Percentiles rank a stretch among this genome's conserved stretches.
phyloP scores from a whole-genome alignment of 2,329 filamentous ascomycete species.

The Xylaria sp. region DNA sequence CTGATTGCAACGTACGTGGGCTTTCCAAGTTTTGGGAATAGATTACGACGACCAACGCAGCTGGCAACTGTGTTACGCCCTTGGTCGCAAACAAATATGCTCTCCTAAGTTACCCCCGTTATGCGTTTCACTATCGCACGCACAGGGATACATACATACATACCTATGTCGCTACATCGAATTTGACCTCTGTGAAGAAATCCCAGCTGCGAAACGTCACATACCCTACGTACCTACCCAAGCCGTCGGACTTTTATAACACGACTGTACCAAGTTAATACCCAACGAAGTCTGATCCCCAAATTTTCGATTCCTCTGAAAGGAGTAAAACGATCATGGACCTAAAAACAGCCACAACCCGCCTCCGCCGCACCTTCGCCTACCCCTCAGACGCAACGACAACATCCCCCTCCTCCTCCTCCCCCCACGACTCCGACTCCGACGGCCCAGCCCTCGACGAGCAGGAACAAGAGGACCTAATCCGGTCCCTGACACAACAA shows the following conservation, averaged over 20 bases:
- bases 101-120: not conserved
- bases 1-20: not conserved
- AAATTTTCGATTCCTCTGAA: not conserved
- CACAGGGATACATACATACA: not conserved
- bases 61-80: not conserved
- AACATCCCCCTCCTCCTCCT: conserved; percentile 58
- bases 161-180: not conserved
- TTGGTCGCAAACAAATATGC: not conserved
- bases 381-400: conserved; percentile 69
- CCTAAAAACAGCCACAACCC: conserved; percentile 57
- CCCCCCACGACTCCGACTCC: conserved; percentile 53
- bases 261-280: not conserved
- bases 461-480: conserved; percentile 74
- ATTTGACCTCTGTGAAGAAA: not conserved
- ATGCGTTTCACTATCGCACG: not conserved
- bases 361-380: conserved; percentile 80
- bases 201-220: not conserved
- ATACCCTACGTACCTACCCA: not conserved
- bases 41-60: not conserved
- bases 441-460: conserved; percentile 56
- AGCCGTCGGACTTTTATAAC: not conserved
- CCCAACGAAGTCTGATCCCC: not conserved
- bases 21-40: not conserved
- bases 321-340: conserved; percentile 36
- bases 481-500: conserved; percentile 63